These are phyloP conservation scores for Trichosporon sp. DNA, from an alignment of 1,284 basidiomycete species.

Conservation along the genomic window DNA sequence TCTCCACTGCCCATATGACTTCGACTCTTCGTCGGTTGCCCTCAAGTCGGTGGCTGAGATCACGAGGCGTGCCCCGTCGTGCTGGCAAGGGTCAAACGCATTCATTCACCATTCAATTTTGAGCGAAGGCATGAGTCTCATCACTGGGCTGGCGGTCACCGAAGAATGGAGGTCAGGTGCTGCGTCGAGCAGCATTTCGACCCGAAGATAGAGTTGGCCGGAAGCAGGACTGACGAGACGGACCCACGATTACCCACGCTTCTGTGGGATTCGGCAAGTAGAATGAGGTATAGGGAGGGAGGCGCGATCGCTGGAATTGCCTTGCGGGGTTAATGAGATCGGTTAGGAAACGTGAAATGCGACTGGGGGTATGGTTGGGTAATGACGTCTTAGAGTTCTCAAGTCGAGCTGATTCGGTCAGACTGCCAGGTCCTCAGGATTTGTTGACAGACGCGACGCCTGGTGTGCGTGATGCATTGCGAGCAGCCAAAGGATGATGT, in stretches of 20 bases:
- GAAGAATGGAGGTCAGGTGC: not conserved
- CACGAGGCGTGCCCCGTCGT: not conserved
- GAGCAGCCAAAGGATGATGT: not conserved
- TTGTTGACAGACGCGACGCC: constrained; percentile 9
- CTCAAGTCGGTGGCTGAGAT: not conserved
- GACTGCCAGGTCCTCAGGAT: not conserved
- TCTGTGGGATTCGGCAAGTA: constrained; percentile 8
- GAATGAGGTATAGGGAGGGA: not conserved
- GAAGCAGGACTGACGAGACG: not conserved
- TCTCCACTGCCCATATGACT: not conserved
- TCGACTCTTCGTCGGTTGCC: not conserved
- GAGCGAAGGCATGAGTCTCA: not conserved
- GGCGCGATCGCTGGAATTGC: constrained; percentile 1
- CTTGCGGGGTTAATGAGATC: constrained; percentile 9
- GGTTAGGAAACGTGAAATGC: not conserved
- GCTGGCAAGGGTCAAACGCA: not conserved
- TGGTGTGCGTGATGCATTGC: not conserved
- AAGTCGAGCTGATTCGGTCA: not conserved
- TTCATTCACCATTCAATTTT: not conserved
- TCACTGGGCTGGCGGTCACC: not conserved
- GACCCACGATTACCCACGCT: not conserved
- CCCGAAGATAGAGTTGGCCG: not conserved
- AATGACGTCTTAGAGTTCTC: constrained; percentile 1
- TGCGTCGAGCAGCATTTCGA: not conserved
- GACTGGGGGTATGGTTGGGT: not conserved